Evolutionary conservation across 768 basidiomycete species (phyloP).

Genomic region (Suillus cothurnatus): DNA sequence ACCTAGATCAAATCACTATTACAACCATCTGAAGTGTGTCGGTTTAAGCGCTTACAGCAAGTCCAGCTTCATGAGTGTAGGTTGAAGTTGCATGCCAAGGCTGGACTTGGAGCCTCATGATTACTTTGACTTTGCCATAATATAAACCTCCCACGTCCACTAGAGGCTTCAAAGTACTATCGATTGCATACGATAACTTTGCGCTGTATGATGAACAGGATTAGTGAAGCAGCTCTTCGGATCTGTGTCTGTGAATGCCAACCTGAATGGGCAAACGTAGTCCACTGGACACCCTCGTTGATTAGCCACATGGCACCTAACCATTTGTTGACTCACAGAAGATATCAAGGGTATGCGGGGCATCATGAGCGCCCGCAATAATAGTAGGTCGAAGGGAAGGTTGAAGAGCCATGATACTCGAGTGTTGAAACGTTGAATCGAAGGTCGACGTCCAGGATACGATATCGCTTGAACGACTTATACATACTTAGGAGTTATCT

Average conservation of each 20-base stretch:
- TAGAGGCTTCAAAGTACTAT: conserved; percentile 60
- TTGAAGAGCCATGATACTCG: conserved; percentile 70
- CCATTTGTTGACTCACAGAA: conserved; percentile 53
- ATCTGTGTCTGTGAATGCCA: background rate
- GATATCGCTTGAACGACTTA: no score
- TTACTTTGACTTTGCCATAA: conserved; percentile 70
- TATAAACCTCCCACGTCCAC: conserved; percentile 62
- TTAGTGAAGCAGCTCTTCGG: background rate
- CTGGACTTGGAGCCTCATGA: conserved; percentile 72
- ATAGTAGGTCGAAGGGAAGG: conserved; percentile 68
- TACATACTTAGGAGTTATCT: background rate
- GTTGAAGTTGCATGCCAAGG: conserved; percentile 83
- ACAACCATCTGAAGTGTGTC: background rate
- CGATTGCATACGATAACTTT: conserved; percentile 61
- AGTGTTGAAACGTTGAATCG: conserved; percentile 13
- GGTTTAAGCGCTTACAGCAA: conserved; percentile 56
- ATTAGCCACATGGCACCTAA: background rate
- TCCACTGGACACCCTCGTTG: conserved; percentile 54
- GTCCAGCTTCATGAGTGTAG: conserved; percentile 76
- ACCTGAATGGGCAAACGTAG: conserved; percentile 88
- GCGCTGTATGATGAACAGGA: conserved; percentile 40
- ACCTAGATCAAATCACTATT: conserved; percentile 39
- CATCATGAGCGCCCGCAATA: conserved; percentile 56
- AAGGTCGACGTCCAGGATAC: background rate
- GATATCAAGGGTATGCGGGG: conserved; percentile 80